Base-by-base conservation (phyloP, 352 stramenopile species). In the Halophytophthora batemanensis region DNA sequence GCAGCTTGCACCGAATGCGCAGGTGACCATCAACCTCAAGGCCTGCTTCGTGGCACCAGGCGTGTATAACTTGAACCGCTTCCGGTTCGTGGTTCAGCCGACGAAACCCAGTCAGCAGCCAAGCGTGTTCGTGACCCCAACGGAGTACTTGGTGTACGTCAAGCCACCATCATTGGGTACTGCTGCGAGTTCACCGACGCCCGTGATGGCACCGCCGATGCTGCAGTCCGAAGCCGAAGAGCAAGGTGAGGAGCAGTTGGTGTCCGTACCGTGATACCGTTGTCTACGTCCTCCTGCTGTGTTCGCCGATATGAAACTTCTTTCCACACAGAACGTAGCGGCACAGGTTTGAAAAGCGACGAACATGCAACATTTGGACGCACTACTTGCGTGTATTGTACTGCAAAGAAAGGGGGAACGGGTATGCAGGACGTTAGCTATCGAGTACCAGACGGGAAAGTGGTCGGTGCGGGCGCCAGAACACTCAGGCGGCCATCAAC, bases 41-140 rank as follows among this genome's bases (percentile, higher is more conserved):
- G 84, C 84, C 21, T 91, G 80, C 42, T 95, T 95, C 39, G 67
- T 83, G 45, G 64, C 58, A 17, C 54, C 84, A 2, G 84, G 84
- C 11, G 69, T 93, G 25, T 95, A 89, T 64, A 82, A 95, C 50
- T 53, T 95, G 13, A 95, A 95, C 52, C 80, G 78, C 7, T 87
- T 91, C 55, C 77, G 81, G 18, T 78, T 91, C 38, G 53, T 77
- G 2, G 56, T 90, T 34, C 66, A 81, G 28, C 28, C 75, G 19
- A 36, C 41, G 5, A 52, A 50, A 14, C 6, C 55, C n/a, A 42
- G 53, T 19, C 50, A 68, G 18, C 51, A 50, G 33, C 56, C 74
- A 7, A 74, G 46, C 33, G 61, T 81, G 28, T 87, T 89, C 37
- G 69, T 84, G 55, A 82, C 91, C 35, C 74, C 80, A 29, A 67